Base-by-base conservation (phyloP, 129 eudicot species). In the Pseudognaphalium luteoalbum region DNA sequence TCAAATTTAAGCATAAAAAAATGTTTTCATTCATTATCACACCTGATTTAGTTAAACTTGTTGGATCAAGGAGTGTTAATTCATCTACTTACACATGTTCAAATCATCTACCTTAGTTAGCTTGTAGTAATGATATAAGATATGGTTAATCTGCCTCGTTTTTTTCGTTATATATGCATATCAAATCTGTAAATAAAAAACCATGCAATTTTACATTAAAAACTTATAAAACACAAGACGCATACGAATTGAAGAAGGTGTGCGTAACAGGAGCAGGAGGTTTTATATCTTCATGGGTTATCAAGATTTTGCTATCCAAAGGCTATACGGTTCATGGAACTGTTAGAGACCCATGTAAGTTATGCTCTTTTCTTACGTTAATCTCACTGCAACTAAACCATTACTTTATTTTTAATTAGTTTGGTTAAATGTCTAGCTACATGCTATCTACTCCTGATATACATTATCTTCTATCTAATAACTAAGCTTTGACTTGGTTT, bases 251-350 rank as follows among this genome's bases (percentile, higher is more conserved):
- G 82, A 63, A 71, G 70, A 77, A 32, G 73, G 83, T 78, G 17
- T 82, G 86, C 74, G 83, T 82, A 73, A 83, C 86, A 74, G 81
- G 86, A 22, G 86, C 81, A 69, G 83, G 78, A 78, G 86, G 83
- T 71, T 83, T 68, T 68, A 64, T 83, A 4, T 83, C 81, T 66
- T 83, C 86, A 42, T 78, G 83, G 86, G 81, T 83, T 44, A 78
- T 83, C 10, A 83, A 78, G 81, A 74, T 78, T 74, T 76, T 78
- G 32, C 86, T 83, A 20, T 83, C 83, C 22, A 68, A 78, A 47
- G 86, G 83, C 25, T 83, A 78, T 71, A 68, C 61, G 59, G 81
- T 83, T n/a, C 86, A 78, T 78, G 86, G 81, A 63, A 83, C 83
- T 50, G 81, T 79, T 47, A 69, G 83, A 75, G 83, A 83, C 70